Conservation (phyloP, 2,329 filamentous ascomycete genomes). For the Colletotrichum sp. region DNA sequence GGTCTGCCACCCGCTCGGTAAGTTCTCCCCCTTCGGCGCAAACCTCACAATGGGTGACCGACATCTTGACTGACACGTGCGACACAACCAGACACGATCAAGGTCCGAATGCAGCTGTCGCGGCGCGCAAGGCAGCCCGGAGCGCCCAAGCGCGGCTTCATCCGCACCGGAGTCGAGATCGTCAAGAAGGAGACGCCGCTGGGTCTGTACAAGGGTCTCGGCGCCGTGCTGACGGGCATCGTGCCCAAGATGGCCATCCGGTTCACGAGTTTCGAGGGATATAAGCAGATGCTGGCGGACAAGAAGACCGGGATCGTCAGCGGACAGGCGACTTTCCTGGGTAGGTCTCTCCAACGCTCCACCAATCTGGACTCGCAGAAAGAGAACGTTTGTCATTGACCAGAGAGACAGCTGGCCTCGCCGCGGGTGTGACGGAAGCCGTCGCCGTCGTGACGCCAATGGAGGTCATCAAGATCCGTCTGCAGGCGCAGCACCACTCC, state of each 20-base stretch:
- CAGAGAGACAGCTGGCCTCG: conserved; percentile 72
- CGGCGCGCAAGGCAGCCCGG: conserved; percentile 82
- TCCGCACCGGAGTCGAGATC: conserved; percentile 85
- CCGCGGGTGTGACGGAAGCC: conserved; percentile 94
- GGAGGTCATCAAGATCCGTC: conserved; percentile 98
- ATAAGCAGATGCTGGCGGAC: conserved; percentile 83
- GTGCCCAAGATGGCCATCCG: conserved; percentile 99
- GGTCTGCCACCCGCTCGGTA: conserved; percentile 91
- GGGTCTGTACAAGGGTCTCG: conserved; percentile 97
- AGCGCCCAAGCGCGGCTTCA: conserved; percentile 84
- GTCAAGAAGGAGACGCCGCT: conserved; percentile 88
- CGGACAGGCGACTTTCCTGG: conserved; percentile 69
- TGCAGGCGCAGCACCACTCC: conserved; percentile 97
- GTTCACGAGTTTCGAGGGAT: conserved; percentile 95
- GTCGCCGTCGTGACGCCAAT: conserved; percentile 97
- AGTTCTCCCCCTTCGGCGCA: conserved; percentile 27
- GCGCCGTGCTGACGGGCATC: conserved; percentile 94
- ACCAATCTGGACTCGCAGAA: accelerated
- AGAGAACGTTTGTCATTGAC: background rate
- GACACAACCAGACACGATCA: conserved; percentile 79
- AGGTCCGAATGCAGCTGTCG: conserved; percentile 99
- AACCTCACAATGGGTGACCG: background rate
- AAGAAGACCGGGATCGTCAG: conserved; percentile 69
- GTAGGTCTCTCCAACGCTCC: conserved; percentile 1
- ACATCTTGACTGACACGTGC: background rate